Percentiles rank a stretch among this genome's conserved stretches.
These are phyloP conservation scores for Zelopaecilomyces penicillatus DNA, from an alignment of 2,329 filamentous ascomycete genomes.

Conservation along the genomic window DNA sequence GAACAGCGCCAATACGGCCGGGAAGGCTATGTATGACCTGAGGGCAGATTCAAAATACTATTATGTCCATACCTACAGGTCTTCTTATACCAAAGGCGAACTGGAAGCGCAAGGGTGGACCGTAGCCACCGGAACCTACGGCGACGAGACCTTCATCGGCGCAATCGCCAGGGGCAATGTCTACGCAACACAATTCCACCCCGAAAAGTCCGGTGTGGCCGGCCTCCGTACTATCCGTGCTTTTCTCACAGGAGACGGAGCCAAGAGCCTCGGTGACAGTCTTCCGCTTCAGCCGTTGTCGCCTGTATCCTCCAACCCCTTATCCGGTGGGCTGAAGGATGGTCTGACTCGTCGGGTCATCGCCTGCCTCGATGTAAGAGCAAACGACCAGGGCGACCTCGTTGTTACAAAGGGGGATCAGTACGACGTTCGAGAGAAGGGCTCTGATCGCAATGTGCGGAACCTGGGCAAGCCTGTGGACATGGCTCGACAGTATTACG, in stretches of 20 bases:
- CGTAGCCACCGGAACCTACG: conserved; percentile 85
- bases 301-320: conserved; percentile 8
- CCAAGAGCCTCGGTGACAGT: conserved; percentile 36
- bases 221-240: conserved; percentile 76
- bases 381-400: conserved; percentile 88
- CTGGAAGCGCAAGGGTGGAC: conserved; percentile 80
- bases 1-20: conserved; percentile 73
- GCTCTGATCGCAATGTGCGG: conserved; percentile 56
- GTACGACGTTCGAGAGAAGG: conserved; percentile 94
- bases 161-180: conserved; percentile 80
- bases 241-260: conserved; percentile 68
- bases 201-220: conserved; percentile 90
- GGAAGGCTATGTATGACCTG: conserved; percentile 62
- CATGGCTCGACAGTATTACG: conserved; percentile 88
- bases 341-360: conserved; percentile 90
- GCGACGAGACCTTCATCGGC: conserved; percentile 81
- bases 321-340: conserved; percentile 31
- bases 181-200: conserved; percentile 92
- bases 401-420: conserved; percentile 98
- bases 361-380: conserved; percentile 88
- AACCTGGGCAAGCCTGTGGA: conserved; percentile 97
- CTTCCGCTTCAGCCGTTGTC: conserved; percentile 5
- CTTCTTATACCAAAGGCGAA: conserved; percentile 62
- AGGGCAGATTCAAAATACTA: conserved; percentile 87
- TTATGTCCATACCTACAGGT: conserved; percentile 94